Base-by-base conservation (phyloP, 768 basidiomycete species). In the Leccinum boreale region DNA sequence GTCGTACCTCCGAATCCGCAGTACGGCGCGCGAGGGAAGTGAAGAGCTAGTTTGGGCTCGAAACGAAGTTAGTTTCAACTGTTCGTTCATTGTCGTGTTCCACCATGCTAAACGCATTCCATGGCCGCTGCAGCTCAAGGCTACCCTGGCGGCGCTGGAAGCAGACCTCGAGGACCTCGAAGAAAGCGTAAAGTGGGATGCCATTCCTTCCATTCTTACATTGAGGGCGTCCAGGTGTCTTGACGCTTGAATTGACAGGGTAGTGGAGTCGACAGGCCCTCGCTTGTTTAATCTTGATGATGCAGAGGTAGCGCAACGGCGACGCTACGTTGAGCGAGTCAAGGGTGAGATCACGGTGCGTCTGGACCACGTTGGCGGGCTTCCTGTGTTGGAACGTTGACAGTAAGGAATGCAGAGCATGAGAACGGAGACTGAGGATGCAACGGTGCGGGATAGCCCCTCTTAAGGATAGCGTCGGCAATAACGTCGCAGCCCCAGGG, bases 101-200 rank as follows among this genome's bases (percentile, higher is more conserved):
- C 14, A 31, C 3, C 19, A 15, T 56, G n/a, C 39, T 52, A 31
- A 52, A 39, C 5, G 8, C 9, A 35, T n/a, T 31, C 19, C 9
- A 26, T 4, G 19, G 15, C 28, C 44, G 6, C 28, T 15, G 4
- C 69, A 92, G 89, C 75, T 97, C 53, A 86, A 85, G 70, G 86
- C 85, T 0, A 89, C 89, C 2, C 79, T 98, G 9, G 81, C 84
- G 1, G 75, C 87, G 2, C 75, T 98, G 26, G 91, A 94, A 67
- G 88, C 89, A 0, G 95, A 98, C 74, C 70, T 96, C 23, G 92
- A 94, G 59, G 94, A 94, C 69, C 75, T 98, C n/a, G 94, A 97
- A 51, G 92, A 93, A 67, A 94, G 92, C 66, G 94, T 98, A 46
- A 87, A 84, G 91, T 92, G 71, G 62, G 82, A 69, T 1, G 51